phyloP scores from a whole-genome alignment of 2,329 filamentous ascomycete species.

The Trichophyton mentagrophytes region DNA sequence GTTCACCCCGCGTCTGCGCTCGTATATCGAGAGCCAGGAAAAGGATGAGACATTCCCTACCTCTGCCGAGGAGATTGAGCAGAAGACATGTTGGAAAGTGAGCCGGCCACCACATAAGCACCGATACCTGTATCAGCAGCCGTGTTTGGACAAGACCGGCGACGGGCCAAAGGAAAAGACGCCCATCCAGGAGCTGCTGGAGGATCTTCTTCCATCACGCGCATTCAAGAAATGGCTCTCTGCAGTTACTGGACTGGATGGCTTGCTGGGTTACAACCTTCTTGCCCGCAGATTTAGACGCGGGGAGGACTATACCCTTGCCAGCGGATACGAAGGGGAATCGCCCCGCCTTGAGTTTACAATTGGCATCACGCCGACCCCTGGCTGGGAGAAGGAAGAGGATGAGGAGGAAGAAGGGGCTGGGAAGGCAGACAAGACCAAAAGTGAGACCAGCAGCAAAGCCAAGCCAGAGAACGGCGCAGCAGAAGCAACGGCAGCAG shows the following conservation, averaged over 20 bases:
- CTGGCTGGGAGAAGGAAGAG: slow-evolving; percentile 67
- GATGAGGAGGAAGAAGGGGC: slow-evolving; percentile 35
- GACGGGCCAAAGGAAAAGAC: slow-evolving; percentile 33
- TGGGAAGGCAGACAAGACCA: slow-evolving; percentile 21
- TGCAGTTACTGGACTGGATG: slow-evolving; percentile 58
- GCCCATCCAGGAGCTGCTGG: slow-evolving; percentile 62
- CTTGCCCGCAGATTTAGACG: slow-evolving; percentile 77
- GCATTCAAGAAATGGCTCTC: slow-evolving; percentile 86
- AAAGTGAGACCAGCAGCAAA: background rate
- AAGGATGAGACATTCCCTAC: slow-evolving; percentile 32
- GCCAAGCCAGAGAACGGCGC: slow-evolving; percentile 20
- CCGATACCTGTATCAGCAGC: slow-evolving; percentile 70
- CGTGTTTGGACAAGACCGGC: slow-evolving; percentile 21
- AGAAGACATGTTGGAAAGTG: slow-evolving; percentile 54
- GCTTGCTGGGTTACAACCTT: slow-evolving; percentile 58
- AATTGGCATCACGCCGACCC: slow-evolving; percentile 69
- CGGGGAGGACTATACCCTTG: slow-evolving; percentile 83
- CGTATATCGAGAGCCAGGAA: slow-evolving; percentile 58
- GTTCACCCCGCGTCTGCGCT: slow-evolving; percentile 59
- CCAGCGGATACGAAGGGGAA: slow-evolving; percentile 62
- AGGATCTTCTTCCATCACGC: slow-evolving; percentile 68
- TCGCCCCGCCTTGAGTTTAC: slow-evolving; percentile 74
- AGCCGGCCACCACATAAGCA: slow-evolving; percentile 90
- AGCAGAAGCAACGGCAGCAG: slow-evolving; percentile 24
- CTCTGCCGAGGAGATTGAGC: slow-evolving; percentile 45